A percentile compares a stretch with the other conserved stretches of the same genome.
These are phyloP conservation scores for Gaertneriomyces semiglobifer DNA, from an alignment of 192 early-diverging fungal species.

Conservation along the genomic window DNA sequence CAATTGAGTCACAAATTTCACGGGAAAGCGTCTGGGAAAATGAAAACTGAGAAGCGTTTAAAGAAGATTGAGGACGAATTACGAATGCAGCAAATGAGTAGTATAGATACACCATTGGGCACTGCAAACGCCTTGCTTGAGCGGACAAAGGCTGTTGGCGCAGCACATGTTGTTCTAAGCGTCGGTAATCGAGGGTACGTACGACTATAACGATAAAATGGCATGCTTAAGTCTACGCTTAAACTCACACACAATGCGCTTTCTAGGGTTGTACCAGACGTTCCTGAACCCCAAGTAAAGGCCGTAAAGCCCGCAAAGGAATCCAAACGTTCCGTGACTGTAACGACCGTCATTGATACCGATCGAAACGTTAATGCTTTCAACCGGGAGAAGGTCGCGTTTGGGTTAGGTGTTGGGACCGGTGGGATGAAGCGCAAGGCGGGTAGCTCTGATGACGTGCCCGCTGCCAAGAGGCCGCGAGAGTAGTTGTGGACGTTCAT, in stretches of 20 bases:
- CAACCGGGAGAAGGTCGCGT: constrained; percentile 37
- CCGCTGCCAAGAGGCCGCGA: neutral
- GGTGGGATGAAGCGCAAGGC: neutral
- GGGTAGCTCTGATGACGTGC: neutral
- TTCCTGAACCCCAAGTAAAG: constrained; percentile 10
- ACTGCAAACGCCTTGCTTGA: constrained; percentile 69
- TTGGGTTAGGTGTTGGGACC: constrained; percentile 28
- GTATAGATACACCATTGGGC: constrained; percentile 71
- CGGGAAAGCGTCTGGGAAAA: constrained; percentile 87
- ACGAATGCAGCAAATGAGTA: constrained; percentile 69
- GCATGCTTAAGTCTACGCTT: constrained; percentile 1
- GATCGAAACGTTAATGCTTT: constrained; percentile 19
- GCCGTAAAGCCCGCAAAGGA: constrained; percentile 1
- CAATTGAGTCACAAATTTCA: constrained; percentile 93
- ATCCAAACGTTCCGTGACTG: neutral
- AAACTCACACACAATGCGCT: neutral
- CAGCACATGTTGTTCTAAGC: constrained; percentile 78
- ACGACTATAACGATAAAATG: neutral
- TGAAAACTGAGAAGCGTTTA: constrained; percentile 88
- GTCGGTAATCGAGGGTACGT: constrained; percentile 66
- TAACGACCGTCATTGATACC: constrained; percentile 17
- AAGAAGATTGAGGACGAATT: constrained; percentile 79
- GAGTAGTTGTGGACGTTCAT: neutral
- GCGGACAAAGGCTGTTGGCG: constrained; percentile 62
- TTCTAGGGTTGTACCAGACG: constrained; percentile 18